These are phyloP conservation scores for Apiospora pterosperma DNA, from an alignment of 2,329 filamentous ascomycete genomes.

Conservation along the genomic window DNA sequence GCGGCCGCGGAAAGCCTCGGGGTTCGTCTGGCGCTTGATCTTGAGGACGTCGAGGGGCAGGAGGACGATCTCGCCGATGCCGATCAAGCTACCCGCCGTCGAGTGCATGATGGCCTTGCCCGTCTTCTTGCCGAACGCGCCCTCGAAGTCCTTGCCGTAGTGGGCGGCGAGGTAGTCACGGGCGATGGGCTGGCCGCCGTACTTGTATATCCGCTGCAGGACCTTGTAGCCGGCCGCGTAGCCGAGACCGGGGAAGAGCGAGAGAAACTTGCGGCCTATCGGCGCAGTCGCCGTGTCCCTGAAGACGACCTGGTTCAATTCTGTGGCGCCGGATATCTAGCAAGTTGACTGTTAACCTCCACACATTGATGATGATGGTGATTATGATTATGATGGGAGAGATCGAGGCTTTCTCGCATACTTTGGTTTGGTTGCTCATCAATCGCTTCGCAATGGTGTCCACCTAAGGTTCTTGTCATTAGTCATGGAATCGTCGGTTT, in stretches of 20 bases:
- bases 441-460: conserved; percentile 98
- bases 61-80: conserved; percentile 94
- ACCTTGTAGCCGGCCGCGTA: conserved; percentile 98
- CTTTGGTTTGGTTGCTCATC: conserved; percentile 93
- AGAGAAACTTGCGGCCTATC: conserved; percentile 77
- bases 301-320: conserved; percentile 91
- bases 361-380: neutral
- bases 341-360: conserved; percentile 4
- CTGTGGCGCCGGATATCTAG: conserved; percentile 33
- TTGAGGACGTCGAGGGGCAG: conserved; percentile 95
- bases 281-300: conserved; percentile 77
- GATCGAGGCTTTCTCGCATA: conserved; percentile 32
- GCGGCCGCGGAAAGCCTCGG: conserved; percentile 92
- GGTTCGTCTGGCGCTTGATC: conserved; percentile 99
- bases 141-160: conserved; percentile 81
- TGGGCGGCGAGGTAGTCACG: conserved; percentile 82
- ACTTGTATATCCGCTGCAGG: conserved; percentile 97
- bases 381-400: neutral
- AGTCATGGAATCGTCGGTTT: neutral
- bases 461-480: conserved; percentile 54
- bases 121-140: conserved; percentile 89
- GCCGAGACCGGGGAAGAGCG: conserved; percentile 92
- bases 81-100: conserved; percentile 89
- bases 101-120: conserved; percentile 99
- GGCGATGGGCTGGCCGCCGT: conserved; percentile 92